Conservation (phyloP, 345 rosid genomes). For the Arabis hirsuta region DNA sequence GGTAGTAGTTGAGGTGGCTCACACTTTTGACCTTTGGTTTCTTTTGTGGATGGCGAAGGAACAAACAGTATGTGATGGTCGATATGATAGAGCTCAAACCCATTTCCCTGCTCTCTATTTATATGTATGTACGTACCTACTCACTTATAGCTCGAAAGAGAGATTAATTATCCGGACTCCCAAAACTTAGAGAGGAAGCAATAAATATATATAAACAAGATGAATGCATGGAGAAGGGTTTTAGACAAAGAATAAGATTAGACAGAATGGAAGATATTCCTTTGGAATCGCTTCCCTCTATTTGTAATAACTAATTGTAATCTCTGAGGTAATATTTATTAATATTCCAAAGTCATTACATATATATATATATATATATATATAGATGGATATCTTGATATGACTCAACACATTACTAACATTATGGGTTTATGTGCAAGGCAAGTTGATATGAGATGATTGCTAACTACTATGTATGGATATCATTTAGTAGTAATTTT, state of each 20-base stretch:
- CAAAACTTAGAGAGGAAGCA: conserved; percentile 33
- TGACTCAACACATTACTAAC: conserved; percentile 31
- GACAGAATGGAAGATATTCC: conserved; percentile 58
- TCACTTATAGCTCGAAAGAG: conserved; percentile 26
- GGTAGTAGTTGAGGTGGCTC: conserved; percentile 37
- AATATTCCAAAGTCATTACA: conserved; percentile 48
- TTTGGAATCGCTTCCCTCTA: conserved; percentile 56
- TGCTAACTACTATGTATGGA: conserved; percentile 20
- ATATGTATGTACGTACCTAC: conserved; percentile 15
- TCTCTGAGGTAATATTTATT: conserved; percentile 41
- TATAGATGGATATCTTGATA: background rate
- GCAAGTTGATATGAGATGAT: conserved; percentile 38
- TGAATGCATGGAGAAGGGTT: conserved; percentile 32
- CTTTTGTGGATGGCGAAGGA: conserved; percentile 51
- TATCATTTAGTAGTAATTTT: conserved; percentile 31
- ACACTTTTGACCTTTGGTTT: conserved; percentile 37
- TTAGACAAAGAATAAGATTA: conserved; percentile 35
- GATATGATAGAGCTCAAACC: conserved; percentile 61
- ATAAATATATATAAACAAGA: conserved; percentile 41
- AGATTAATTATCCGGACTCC: conserved; percentile 28
- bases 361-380: conserved; percentile 6
- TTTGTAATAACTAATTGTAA: conserved; percentile 36
- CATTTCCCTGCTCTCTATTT: conserved; percentile 43
- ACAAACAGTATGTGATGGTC: conserved; percentile 61
- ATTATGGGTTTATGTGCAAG: conserved; percentile 17